phyloP scores from a whole-genome alignment of 202 grass and related monocot genomes.

The Schoenoplectus triqueter region DNA sequence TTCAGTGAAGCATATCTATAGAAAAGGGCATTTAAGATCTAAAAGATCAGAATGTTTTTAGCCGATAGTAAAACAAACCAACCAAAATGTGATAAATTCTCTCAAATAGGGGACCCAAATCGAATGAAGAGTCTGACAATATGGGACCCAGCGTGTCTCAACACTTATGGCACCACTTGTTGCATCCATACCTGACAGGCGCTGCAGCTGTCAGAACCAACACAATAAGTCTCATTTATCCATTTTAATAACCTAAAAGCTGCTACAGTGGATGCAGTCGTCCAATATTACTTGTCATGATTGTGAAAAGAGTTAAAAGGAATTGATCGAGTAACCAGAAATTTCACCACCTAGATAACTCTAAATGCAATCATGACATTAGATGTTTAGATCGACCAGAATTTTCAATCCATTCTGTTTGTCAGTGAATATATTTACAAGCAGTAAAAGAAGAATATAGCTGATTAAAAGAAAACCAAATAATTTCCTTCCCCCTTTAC shows the following conservation, averaged over 20 bases:
- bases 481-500: background rate
- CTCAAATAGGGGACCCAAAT: constrained; percentile 17
- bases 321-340: constrained; percentile 1
- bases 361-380: constrained; percentile 13
- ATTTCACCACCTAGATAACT: constrained; percentile 22
- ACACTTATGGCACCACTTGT: constrained; percentile 25
- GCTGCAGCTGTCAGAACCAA: constrained; percentile 30
- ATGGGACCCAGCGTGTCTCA: constrained; percentile 29
- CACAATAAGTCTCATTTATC: constrained; percentile 29
- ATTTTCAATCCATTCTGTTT: background rate
- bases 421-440: background rate
- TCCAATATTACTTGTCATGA: constrained; percentile 25
- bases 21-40: background rate
- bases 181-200: constrained; percentile 22
- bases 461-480: constrained; percentile 2
- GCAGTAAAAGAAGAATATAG: background rate
- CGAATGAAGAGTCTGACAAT: constrained; percentile 22
- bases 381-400: background rate
- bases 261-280: background rate
- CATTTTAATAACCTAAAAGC: background rate
- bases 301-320: constrained; percentile 13
- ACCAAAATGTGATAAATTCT: constrained; percentile 22
- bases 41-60: constrained; percentile 1
- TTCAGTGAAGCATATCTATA: constrained; percentile 14
- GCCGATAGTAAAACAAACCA: constrained; percentile 8